Conservation (phyloP, 208 protist species). For the Angomonas ambiguus region DNA sequence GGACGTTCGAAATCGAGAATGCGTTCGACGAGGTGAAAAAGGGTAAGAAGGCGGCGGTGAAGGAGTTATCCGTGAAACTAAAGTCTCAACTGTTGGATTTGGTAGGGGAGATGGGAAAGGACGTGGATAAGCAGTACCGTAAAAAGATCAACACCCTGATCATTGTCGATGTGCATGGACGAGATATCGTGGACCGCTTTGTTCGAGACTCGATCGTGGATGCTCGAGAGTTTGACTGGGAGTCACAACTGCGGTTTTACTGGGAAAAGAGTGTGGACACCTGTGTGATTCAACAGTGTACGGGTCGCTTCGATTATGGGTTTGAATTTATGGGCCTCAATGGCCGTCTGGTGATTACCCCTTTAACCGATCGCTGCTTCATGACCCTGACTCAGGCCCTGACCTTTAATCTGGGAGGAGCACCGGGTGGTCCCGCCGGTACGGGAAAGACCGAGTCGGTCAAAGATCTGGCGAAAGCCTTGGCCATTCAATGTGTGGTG, state of each 20-base stretch:
- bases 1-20: slow-evolving; percentile 98
- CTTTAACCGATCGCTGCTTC: slow-evolving; percentile 98
- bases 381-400: slow-evolving; percentile 99
- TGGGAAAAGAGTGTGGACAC: slow-evolving; percentile 95
- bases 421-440: slow-evolving; percentile 93
- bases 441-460: slow-evolving; percentile 98
- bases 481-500: slow-evolving; percentile 97
- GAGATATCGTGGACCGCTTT: slow-evolving; percentile 98
- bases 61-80: slow-evolving; percentile 91
- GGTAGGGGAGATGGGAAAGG: slow-evolving; percentile 93
- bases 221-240: slow-evolving; percentile 98
- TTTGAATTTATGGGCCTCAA: slow-evolving; percentile 99
- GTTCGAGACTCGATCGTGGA: slow-evolving; percentile 97
- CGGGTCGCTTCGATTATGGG: slow-evolving; percentile 95
- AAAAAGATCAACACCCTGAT: slow-evolving; percentile 99
- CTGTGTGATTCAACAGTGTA: slow-evolving; percentile 96
- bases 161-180: slow-evolving; percentile 99
- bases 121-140: slow-evolving; percentile 89
- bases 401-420: slow-evolving; percentile 96
- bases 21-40: slow-evolving; percentile 90
- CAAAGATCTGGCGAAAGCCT: slow-evolving; percentile 97
- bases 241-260: slow-evolving; percentile 99
- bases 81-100: slow-evolving; percentile 94
- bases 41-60: slow-evolving; percentile 96
- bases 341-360: slow-evolving; percentile 98